Evolutionary conservation across 352 stramenopile species (phyloP), one percentile per base, ranked within the genome.

Genomic region (Stramenopiles sp.): DNA sequence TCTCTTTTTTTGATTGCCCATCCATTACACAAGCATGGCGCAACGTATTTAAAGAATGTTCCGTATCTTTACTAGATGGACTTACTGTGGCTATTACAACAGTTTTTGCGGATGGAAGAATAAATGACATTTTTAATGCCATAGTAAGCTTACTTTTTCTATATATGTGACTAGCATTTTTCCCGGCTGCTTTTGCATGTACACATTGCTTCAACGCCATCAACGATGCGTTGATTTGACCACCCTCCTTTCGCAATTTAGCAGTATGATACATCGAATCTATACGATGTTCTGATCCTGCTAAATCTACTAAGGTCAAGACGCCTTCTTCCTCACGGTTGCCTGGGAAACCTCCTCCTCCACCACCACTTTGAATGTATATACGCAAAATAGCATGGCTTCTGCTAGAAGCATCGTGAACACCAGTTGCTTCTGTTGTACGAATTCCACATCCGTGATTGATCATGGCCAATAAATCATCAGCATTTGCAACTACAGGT

Each of bases 221-320:
- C 31, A 92, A 86, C 73, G 86, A 92, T 80, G 90, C 89, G 81
- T 94, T 94, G 83, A 94, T 93, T 78, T 92, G 87, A 30, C 89
- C 88, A 0, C 83, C 84, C 79, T 94, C 88, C 74, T 89, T 90
- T 32, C 86, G 85, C 1, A 87, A 85, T 6, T 87, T 85, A 29
- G 88, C 86, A 43, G 90, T 84, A 65, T 93, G 89, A 74, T 91
- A 86, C 31, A 91, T 90, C 65, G 87, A 87, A 65, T 94, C 89
- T 79, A 88, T 86, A 7, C 89, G 89, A 78, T 88, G 87, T 74
- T 94, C 89, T 27, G 78, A 83, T n/a, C 84, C 84, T n/a, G 84
- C 84, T 65, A 81, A 85, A 74, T 87, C 84, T 31, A 86, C 84
- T 31, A 87, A 80, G 74, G 82, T 87, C 31, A 87, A 63, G 27